Conservation (phyloP, 257 asterid genomes). For the Nicotiana tabacum region DNA sequence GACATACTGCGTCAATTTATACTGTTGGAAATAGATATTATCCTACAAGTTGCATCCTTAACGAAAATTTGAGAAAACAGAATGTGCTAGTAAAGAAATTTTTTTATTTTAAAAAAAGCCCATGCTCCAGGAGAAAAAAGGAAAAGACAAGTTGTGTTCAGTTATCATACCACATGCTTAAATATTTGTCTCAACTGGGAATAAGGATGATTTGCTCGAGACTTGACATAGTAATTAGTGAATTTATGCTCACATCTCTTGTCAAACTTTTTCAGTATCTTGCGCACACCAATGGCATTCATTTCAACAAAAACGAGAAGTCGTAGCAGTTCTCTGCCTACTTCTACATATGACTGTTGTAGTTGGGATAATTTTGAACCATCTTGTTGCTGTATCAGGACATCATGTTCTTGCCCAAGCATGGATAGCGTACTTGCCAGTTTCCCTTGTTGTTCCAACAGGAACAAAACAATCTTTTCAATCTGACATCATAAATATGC, state of each 20-base stretch:
- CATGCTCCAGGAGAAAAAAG: background rate
- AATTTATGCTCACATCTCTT: slow-evolving; percentile 79
- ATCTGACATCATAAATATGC: slow-evolving; percentile 42
- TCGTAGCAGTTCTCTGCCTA: slow-evolving; percentile 75
- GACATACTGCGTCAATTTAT: background rate
- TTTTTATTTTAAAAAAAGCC: no score
- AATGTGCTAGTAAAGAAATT: background rate
- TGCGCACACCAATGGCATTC: slow-evolving; percentile 85
- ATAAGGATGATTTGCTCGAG: slow-evolving; percentile 98
- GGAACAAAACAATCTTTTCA: slow-evolving; percentile 81
- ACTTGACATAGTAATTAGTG: slow-evolving; percentile 88
- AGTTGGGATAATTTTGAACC: slow-evolving; percentile 65
- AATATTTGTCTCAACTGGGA: slow-evolving; percentile 95
- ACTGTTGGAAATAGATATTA: background rate
- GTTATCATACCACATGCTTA: slow-evolving; percentile 87
- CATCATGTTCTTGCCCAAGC: slow-evolving; percentile 58
- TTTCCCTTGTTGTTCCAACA: slow-evolving; percentile 88
- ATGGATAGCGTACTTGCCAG: slow-evolving; percentile 63
- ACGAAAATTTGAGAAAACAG: background rate
- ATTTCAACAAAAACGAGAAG: slow-evolving; percentile 84
- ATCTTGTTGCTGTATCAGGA: slow-evolving; percentile 75
- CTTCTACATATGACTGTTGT: slow-evolving; percentile 73
- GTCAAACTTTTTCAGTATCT: slow-evolving; percentile 93
- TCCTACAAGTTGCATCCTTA: background rate
- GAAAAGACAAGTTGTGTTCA: slow-evolving; percentile 7